Conservation (phyloP, 345 rosid species). For the Anacardium occidentale region DNA sequence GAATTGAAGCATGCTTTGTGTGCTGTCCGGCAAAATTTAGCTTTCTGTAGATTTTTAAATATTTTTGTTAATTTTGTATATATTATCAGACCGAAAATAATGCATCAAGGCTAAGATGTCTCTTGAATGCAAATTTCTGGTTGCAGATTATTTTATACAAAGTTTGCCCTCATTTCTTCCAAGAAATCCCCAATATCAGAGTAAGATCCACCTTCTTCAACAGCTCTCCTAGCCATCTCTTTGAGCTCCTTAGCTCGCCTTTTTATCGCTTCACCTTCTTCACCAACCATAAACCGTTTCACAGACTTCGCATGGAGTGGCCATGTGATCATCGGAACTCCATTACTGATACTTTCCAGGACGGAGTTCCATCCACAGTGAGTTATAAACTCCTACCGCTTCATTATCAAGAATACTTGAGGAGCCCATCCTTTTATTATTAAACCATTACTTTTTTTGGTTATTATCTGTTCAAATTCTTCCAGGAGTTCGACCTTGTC, state of each 20-base stretch:
- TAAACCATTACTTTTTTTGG: slow-evolving; percentile 29
- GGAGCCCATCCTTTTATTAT: slow-evolving; percentile 48
- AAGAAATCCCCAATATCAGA: slow-evolving; percentile 32
- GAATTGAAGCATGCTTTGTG: too few species aligned
- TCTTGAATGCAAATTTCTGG: background rate
- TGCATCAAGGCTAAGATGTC: too few species aligned
- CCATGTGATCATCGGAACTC: slow-evolving; percentile 54
- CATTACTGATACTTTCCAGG: slow-evolving; percentile 40
- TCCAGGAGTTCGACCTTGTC: slow-evolving; percentile 27
- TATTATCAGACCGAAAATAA: too few species aligned
- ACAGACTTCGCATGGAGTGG: slow-evolving; percentile 34
- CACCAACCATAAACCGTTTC: slow-evolving; percentile 36
- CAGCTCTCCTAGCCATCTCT: slow-evolving; percentile 37
- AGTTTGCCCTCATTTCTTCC: slow-evolving; percentile 28
- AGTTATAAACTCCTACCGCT: slow-evolving; percentile 43
- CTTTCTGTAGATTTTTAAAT: too few species aligned
- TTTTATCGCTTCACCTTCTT: slow-evolving; percentile 40
- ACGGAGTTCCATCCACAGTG: slow-evolving; percentile 60
- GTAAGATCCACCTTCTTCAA: slow-evolving; percentile 46
- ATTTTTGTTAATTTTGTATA: too few species aligned
- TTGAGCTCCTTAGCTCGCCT: slow-evolving; percentile 19
- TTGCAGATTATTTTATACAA: background rate
- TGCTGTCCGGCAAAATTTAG: too few species aligned
- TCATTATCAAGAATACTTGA: slow-evolving; percentile 50
- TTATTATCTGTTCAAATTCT: slow-evolving; percentile 36